A percentile compares a stretch with the other conserved stretches of the same genome.
These are phyloP conservation scores for Myotisia sp. DNA, from an alignment of 2,329 filamentous ascomycete genomes.

Conservation along the genomic window DNA sequence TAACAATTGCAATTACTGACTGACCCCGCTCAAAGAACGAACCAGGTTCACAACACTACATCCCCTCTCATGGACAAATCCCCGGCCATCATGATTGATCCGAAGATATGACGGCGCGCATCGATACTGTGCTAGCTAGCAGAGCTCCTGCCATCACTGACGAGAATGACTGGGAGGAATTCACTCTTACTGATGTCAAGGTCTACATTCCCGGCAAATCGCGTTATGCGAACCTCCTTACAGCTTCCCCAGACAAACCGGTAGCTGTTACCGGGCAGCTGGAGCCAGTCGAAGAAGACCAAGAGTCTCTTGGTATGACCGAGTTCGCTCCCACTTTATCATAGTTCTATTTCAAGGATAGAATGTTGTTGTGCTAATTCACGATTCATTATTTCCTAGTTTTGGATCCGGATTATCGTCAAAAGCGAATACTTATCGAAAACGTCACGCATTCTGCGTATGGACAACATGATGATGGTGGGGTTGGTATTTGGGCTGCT, in stretches of 20 bases:
- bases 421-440: slow-evolving; percentile 33
- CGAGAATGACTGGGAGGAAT: slow-evolving; percentile 47
- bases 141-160: slow-evolving; percentile 32
- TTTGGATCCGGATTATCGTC: slow-evolving; percentile 26
- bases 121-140: slow-evolving; percentile 32
- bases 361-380: too few species aligned
- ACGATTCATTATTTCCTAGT: slow-evolving; percentile 17
- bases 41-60: too few species aligned
- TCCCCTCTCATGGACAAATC: background rate
- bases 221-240: slow-evolving; percentile 40
- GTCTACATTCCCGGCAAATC: slow-evolving; percentile 37
- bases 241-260: slow-evolving; percentile 40
- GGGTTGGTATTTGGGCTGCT: slow-evolving; percentile 46
- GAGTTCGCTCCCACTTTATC: background rate
- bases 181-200: slow-evolving; percentile 41
- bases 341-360: background rate
- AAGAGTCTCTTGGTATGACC: slow-evolving; percentile 28
- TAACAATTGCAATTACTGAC: too few species aligned
- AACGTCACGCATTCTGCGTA: slow-evolving; percentile 37
- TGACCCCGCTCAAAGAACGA: too few species aligned
- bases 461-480: slow-evolving; percentile 40
- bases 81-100: slow-evolving; percentile 21
- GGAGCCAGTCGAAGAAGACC: slow-evolving; percentile 31
- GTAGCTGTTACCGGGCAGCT: slow-evolving; percentile 42
- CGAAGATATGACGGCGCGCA: slow-evolving; percentile 31